Conservation (phyloP, 2,329 filamentous ascomycete species). For the Aureobasidium leucospermi region DNA sequence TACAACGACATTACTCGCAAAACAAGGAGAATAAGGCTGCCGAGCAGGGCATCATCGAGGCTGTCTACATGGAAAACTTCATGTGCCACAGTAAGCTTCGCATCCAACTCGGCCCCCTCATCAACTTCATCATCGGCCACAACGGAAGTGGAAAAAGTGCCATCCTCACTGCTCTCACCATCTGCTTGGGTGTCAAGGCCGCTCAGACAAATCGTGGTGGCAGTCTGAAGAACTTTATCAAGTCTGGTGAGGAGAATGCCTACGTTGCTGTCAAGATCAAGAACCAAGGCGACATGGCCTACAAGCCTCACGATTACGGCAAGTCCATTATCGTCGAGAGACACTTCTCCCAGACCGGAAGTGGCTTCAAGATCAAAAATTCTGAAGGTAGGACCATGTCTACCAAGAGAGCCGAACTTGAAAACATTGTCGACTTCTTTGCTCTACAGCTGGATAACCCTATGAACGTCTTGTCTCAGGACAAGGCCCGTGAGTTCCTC, state of each 20-base stretch:
- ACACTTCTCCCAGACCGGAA: conserved; percentile 67
- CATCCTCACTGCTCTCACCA: conserved; percentile 81
- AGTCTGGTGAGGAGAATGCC: conserved; percentile 70
- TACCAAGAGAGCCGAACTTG: conserved; percentile 76
- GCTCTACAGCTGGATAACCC: conserved; percentile 94
- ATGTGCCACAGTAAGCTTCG: conserved; percentile 87
- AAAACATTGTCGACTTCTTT: conserved; percentile 90
- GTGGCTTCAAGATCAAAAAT: conserved; percentile 82
- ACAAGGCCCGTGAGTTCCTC: conserved; percentile 88
- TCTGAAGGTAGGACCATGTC: conserved; percentile 64
- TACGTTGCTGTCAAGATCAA: conserved; percentile 79
- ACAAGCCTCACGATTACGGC: conserved; percentile 74
- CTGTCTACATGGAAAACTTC: conserved; percentile 82
- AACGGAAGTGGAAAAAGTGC: conserved; percentile 98
- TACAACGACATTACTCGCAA: conserved; percentile 23
- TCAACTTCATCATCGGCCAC: conserved; percentile 97
- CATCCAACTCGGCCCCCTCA: conserved; percentile 80
- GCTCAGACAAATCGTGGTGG: conserved; percentile 86
- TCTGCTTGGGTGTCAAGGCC: conserved; percentile 93
- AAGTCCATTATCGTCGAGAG: conserved; percentile 85
- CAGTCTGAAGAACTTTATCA: conserved; percentile 84
- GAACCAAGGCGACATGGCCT: conserved; percentile 79
- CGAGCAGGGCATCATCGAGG: conserved; percentile 80
- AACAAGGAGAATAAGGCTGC: conserved; percentile 60
- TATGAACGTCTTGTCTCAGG: conserved; percentile 90